Evolutionary conservation across 345 rosid genomes (phyloP).

Genomic region (Aurinia saxatilis): DNA sequence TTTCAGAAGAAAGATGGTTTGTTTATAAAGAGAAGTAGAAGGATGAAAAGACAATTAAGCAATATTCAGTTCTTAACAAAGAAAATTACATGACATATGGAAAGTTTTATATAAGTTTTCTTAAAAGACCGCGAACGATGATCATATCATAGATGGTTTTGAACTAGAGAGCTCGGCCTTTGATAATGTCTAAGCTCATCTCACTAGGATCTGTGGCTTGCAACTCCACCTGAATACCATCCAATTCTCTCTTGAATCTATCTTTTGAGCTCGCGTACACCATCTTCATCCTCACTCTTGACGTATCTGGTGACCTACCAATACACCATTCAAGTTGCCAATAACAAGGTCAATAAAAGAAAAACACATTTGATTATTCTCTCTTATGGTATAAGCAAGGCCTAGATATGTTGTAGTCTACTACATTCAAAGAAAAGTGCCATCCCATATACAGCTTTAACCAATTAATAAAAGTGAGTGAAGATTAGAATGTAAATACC

Average conservation of each 20-base stretch:
- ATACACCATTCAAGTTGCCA: neutral
- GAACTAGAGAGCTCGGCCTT: conserved; percentile 38
- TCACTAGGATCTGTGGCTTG: conserved; percentile 80
- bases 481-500: conserved; percentile 26
- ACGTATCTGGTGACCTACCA: conserved; percentile 57
- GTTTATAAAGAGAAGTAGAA: neutral
- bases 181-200: conserved; percentile 60
- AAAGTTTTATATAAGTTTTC: neutral
- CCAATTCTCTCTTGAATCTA: conserved; percentile 67
- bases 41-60: neutral
- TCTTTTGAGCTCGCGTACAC: conserved; percentile 69
- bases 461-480: neutral
- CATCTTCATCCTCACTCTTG: conserved; percentile 73
- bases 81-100: conserved; percentile 5
- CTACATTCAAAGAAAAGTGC: no score
- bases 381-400: neutral
- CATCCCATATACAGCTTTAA: no score
- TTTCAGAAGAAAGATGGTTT: neutral
- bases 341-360: neutral
- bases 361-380: neutral
- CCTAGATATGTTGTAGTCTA: no score
- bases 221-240: conserved; percentile 64
- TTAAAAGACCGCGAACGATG: neutral
- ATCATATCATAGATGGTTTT: neutral
- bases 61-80: conserved; percentile 8